phyloP scores from a whole-genome alignment of 1,139 yeast genomes.

The Schizosaccharomyces versatilis region DNA sequence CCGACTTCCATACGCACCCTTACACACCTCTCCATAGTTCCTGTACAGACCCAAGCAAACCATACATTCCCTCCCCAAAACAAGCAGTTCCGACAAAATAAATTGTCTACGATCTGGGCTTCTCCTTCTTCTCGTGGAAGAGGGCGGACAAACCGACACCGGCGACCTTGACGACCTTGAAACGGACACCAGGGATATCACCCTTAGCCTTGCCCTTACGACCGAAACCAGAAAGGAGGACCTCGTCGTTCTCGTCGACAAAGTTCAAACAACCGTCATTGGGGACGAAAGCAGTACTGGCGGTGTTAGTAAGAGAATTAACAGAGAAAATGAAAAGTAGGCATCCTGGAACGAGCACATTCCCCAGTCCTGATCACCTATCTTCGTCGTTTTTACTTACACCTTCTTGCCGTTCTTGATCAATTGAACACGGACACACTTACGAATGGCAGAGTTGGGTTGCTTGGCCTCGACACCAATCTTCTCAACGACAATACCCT shows the following conservation, averaged over 20 bases:
- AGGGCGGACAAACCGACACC: constrained; percentile 99
- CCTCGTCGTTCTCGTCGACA: constrained; percentile 99
- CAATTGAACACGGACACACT: constrained; percentile 97
- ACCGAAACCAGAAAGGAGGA: constrained; percentile 99
- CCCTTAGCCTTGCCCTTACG: constrained; percentile 99
- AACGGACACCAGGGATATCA: constrained; percentile 16
- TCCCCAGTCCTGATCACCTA: background rate
- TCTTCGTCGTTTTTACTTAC: too few relatives aligned
- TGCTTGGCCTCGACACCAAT: constrained; percentile 99
- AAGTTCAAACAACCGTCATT: constrained; percentile 99
- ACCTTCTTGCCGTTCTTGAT: constrained; percentile 99
- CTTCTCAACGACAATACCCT: constrained; percentile 98
- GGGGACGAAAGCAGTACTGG: constrained; percentile 92
- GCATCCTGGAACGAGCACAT: background rate
- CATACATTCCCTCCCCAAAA: too few relatives aligned
- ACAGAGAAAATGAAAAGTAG: background rate
- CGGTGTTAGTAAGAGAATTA: too few relatives aligned
- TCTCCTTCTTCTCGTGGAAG: constrained; percentile 99
- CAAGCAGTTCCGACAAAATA: background rate
- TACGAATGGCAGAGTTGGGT: constrained; percentile 99
- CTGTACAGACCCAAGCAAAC: too few relatives aligned
- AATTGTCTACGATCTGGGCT: constrained; percentile 82
- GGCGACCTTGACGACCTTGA: constrained; percentile 63
- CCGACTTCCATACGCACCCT: too few relatives aligned
- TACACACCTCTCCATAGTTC: too few relatives aligned